A percentile compares a stretch with the other conserved stretches of the same genome.
Evolutionary conservation across 805 yeast genomes (phyloP).

Genomic region (Blastobotrys parvus): DNA sequence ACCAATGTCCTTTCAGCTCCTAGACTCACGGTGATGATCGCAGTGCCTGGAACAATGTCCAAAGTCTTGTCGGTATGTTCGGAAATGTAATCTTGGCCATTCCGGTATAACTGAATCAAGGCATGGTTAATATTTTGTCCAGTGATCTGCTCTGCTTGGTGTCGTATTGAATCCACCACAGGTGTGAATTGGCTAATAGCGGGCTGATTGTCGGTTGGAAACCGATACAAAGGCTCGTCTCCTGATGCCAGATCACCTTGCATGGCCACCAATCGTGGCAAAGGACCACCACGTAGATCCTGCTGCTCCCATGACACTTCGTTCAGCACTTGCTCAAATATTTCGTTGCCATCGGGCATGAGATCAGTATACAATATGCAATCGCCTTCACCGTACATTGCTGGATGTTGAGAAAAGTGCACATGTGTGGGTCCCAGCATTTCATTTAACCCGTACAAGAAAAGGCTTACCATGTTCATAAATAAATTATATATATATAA

Average conservation of each 20-base stretch:
- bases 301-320: constrained; percentile 11
- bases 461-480: too few relatives aligned
- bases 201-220: constrained; percentile 13
- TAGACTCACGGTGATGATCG: constrained; percentile 13
- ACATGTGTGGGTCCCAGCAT: too few relatives aligned
- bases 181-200: constrained; percentile 1
- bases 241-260: constrained; percentile 14
- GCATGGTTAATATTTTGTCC: constrained; percentile 13
- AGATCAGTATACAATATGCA: neutral
- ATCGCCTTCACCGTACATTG: neutral
- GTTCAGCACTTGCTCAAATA: neutral
- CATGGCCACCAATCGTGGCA: constrained; percentile 16
- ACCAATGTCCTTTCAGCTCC: constrained; percentile 14
- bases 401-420: too few relatives aligned
- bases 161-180: neutral
- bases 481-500: too few relatives aligned
- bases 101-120: constrained; percentile 15
- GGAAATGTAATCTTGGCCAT: constrained; percentile 14
- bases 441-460: too few relatives aligned
- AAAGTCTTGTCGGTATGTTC: constrained; percentile 18
- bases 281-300: constrained; percentile 14
- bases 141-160: neutral
- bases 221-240: constrained; percentile 13
- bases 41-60: constrained; percentile 16
- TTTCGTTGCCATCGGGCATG: neutral